Evolutionary conservation across 148 eudicot genomes (phyloP), one percentile per base, ranked within the genome.

Genomic region (Chenopodium suecicum): DNA sequence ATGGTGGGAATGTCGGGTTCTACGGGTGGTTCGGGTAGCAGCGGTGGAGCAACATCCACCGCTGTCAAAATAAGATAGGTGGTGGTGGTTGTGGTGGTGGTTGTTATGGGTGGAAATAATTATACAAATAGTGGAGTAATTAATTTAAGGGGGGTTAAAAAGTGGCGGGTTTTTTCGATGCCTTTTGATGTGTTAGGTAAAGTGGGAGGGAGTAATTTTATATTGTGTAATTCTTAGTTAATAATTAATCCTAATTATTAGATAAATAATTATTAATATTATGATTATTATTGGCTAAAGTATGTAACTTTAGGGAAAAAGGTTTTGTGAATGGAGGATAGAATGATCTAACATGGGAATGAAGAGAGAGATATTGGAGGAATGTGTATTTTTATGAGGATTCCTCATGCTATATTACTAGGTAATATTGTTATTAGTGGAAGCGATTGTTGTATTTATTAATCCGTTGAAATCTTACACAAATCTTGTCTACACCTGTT

Each of bases 341-440:
- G 62, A 34, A 62, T 25, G 60, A 56, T 17, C 62, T 56, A 56
- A 56, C 62, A 56, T 2, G 62, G 62, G 22, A 56, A 56, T 14
- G 62, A 17, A 56, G 19, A 17, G 34, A 47, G 76, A 47, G 17
- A 23, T 12, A 74, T 48, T 14, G 62, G 60, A 74, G 34, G 66
- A 22, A 62, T 75, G 46, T 75, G 78, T 54, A 75, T 50, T 75
- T 52, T 54, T 75, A 29, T 75, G 78, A 29, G 64, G n/a, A 73
- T 73, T 62, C 66, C 66, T 62, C 66, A 22, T 62, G 66, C 44
- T 31, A 75, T 75, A 75, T 64, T 74, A 58, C 54, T 50, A 34
- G 0, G 41, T 34, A 34, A 34, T 34, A 29, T 27, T 74, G 20
- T 52, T 32, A 22, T 75, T 52, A 75, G 65, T 50, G 3, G 46